phyloP scores from a whole-genome alignment of 768 basidiomycete genomes.

The Amylocystis lapponica region DNA sequence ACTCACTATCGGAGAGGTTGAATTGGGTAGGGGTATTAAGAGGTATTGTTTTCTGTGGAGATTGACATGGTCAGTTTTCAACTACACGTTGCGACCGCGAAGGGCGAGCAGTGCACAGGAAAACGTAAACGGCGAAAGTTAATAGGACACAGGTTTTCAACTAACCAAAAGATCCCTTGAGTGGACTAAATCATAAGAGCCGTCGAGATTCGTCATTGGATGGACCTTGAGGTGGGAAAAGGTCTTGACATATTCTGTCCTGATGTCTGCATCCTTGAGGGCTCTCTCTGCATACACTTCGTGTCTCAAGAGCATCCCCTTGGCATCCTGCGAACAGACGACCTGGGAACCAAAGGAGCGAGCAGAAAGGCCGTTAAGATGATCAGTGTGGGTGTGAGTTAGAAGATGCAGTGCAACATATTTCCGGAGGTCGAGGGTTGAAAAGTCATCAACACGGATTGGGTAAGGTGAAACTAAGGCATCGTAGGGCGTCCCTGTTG shows the following conservation, averaged over 20 bases:
- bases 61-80: not conserved
- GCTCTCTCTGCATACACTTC: conserved; percentile 66
- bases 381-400: conserved; percentile 88
- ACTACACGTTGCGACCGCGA: too few relatives aligned
- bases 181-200: conserved; percentile 41
- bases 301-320: conserved; percentile 76
- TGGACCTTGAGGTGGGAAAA: conserved; percentile 64
- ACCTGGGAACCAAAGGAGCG: conserved; percentile 69
- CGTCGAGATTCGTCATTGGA: conserved; percentile 41
- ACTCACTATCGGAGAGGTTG: conserved; percentile 49
- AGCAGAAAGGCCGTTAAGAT: conserved; percentile 70
- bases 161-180: conserved; percentile 67
- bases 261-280: conserved; percentile 44
- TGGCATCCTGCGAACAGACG: conserved; percentile 78
- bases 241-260: conserved; percentile 48
- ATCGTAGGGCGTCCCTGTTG: conserved; percentile 69
- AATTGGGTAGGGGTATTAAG: conserved; percentile 59
- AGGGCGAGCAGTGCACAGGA: not conserved
- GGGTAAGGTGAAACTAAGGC: conserved; percentile 71
- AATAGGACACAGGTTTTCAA: conserved; percentile 6
- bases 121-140: not conserved
- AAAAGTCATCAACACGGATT: conserved; percentile 87
- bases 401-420: conserved; percentile 74
- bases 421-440: too few relatives aligned
- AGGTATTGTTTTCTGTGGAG: conserved; percentile 46